phyloP scores from a whole-genome alignment of 1,139 yeast genomes.

The Blastobotrys buckinghamii region DNA sequence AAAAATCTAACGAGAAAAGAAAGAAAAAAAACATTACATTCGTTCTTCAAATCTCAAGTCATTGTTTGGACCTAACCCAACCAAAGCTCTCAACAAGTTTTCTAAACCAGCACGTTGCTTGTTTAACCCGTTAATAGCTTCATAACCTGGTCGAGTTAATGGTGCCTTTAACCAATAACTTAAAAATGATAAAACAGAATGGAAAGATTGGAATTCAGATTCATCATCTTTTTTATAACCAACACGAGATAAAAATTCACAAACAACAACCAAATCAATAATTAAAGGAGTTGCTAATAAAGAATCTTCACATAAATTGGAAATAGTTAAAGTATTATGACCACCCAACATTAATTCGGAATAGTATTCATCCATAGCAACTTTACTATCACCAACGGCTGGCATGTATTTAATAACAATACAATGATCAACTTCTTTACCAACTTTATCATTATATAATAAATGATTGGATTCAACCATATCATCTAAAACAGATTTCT shows the following conservation, averaged over 20 bases:
- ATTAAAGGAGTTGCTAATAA: slow-evolving; percentile 91
- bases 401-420: slow-evolving; percentile 91
- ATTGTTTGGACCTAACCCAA: slow-evolving; percentile 84
- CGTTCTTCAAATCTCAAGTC: slow-evolving; percentile 95
- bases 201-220: slow-evolving; percentile 56
- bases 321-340: slow-evolving; percentile 87
- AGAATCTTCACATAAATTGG: slow-evolving; percentile 95
- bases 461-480: slow-evolving; percentile 85
- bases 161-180: slow-evolving; percentile 98
- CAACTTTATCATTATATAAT: slow-evolving; percentile 74
- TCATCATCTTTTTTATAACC: slow-evolving; percentile 54
- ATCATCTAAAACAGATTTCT: slow-evolving; percentile 90
- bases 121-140: slow-evolving; percentile 89
- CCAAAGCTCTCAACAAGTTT: slow-evolving; percentile 81
- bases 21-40: too few relatives aligned
- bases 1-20: slow-evolving; percentile 38
- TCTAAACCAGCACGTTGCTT: slow-evolving; percentile 92
- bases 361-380: slow-evolving; percentile 97
- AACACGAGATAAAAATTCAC: slow-evolving; percentile 86
- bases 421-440: slow-evolving; percentile 83
- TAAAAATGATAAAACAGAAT: slow-evolving; percentile 80
- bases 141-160: slow-evolving; percentile 81
- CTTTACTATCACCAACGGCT: slow-evolving; percentile 95
- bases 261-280: slow-evolving; percentile 82
- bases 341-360: slow-evolving; percentile 97